Evolutionary conservation across 164 flowering plant genomes (phyloP).

Genomic region (Vitis amurensis): DNA sequence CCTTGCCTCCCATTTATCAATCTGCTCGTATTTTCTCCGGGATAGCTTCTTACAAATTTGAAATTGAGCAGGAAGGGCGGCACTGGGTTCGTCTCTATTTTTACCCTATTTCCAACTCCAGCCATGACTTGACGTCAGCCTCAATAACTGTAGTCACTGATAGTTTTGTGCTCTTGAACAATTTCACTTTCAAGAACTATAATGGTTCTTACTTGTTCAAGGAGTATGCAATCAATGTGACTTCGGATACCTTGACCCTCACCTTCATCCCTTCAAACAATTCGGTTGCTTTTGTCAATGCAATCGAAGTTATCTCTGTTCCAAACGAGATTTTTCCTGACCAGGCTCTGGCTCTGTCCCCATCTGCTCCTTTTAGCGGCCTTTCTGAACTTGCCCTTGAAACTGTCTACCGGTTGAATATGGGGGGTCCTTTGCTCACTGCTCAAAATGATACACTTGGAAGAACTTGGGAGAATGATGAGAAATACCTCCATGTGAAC

Average conservation of each 20-base stretch:
- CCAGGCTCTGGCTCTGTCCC: constrained; percentile 49
- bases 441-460: constrained; percentile 80
- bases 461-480: constrained; percentile 77
- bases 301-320: constrained; percentile 76
- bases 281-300: constrained; percentile 77
- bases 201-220: constrained; percentile 59
- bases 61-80: constrained; percentile 56
- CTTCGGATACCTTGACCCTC: constrained; percentile 45
- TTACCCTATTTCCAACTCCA: constrained; percentile 41
- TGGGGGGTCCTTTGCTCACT: constrained; percentile 85
- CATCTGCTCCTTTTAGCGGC: constrained; percentile 45
- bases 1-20: constrained; percentile 57
- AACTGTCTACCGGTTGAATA: constrained; percentile 73
- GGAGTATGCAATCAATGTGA: constrained; percentile 74
- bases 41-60: constrained; percentile 55
- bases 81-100: constrained; percentile 77
- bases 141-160: constrained; percentile 55
- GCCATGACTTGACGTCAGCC: constrained; percentile 49
- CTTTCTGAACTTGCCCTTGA: constrained; percentile 62
- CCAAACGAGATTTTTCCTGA: constrained; percentile 66
- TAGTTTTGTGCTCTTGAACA: constrained; percentile 61
- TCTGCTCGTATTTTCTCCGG: constrained; percentile 59
- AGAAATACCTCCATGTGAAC: constrained; percentile 64
- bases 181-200: constrained; percentile 58
- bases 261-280: constrained; percentile 64